Evolutionary conservation across 208 protist genomes (phyloP), one percentile per base, ranked within the genome.

Genomic region (Leishmania major): DNA sequence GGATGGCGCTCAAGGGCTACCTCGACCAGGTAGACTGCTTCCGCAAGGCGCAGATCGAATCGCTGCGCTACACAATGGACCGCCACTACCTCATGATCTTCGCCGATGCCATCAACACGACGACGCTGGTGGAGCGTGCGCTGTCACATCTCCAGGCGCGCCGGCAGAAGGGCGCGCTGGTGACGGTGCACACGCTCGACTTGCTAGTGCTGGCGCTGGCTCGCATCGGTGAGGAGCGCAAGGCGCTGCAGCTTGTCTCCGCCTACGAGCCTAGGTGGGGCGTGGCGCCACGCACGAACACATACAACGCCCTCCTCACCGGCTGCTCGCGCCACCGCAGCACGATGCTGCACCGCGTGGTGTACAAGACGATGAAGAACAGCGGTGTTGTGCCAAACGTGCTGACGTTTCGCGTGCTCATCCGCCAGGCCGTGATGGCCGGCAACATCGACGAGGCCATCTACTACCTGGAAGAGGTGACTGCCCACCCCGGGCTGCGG

Each of bases 391-490:
- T 77, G 28, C 93, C 95, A 11, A 96, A 94, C 76, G 80, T 84
- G 25, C 85, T 90, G 74, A 97, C 93, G 37, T 96, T 94, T 70
- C 90, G 92, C 72, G 76, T 95, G 7, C 84, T 97, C n/a, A 96
- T 97, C 37, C 93, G 93, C 11, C 95, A 97, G 77, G 93, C 93
- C 3, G 89, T 96, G 31, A 72, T 87, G 22, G 66, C 79, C 40
- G 92, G 95, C 78, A 88, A 87, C 87, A 93, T 97, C 47, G 95
- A 96, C 78, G 95, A 96, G 53, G 95, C 95, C 10, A 85, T 96
- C 25, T 84, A 74, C 62, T 96, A 94, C 75, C 84, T 97, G 57
- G 75, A 94, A 77, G 85, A 92, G 81, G 94, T 94, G 53, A 84
- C 90, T 6, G 72, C 73, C 10, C 81, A 93, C 78, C 86, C 87